Base-by-base conservation (phyloP, 202 grass and related monocot species). In the Zizania palustris region DNA sequence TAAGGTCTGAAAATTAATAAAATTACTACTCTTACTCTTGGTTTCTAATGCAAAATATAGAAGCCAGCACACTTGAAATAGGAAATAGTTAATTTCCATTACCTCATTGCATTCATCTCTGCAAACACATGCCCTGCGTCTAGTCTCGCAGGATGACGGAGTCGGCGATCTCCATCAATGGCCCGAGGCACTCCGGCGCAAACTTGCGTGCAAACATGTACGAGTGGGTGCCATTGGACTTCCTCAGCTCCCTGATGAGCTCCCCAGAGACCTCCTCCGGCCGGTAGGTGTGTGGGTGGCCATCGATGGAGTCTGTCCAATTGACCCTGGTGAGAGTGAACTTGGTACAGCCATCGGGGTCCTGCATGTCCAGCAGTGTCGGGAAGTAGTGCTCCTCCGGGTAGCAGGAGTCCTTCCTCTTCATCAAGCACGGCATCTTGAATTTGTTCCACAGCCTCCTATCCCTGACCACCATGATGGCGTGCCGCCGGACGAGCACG, bases 301-400 rank as follows among this genome's bases (percentile, higher is more conserved):
- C 90, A 0, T 22, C 65, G 45, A 85, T n/a, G 0, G 73, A 67
- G 16, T 87, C 84, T 0, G 90, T 93, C 90, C 90, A 93, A 73
- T 93, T 93, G 46, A 93, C 90, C 21, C 84, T 90, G 0, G 90
- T 93, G 9, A 93, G 82, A 0, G 90, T 90, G 72, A 87, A 93
- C 57, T 73, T 81, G 43, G 87, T 80, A 70, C 74, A 85, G 1
- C 90, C 90, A 2, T 44, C 60, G 1, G 90, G 84, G 61, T 93
- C 90, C 84, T 85, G 84, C 90, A 93, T 90, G 36, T 87, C 87
- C 12, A 93, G 81, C 81, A 93, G 82, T 37, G 87, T 93, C 1
- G 90, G 87, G 78, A 93, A 93, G 87, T 93, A 93, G 59, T 93
- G 90, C 69, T 93, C 90, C 90, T 93, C 90, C 20, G 90, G 90